Base-by-base conservation (phyloP, 1,284 basidiomycete species). In the Sphaerobolus stellatus region DNA sequence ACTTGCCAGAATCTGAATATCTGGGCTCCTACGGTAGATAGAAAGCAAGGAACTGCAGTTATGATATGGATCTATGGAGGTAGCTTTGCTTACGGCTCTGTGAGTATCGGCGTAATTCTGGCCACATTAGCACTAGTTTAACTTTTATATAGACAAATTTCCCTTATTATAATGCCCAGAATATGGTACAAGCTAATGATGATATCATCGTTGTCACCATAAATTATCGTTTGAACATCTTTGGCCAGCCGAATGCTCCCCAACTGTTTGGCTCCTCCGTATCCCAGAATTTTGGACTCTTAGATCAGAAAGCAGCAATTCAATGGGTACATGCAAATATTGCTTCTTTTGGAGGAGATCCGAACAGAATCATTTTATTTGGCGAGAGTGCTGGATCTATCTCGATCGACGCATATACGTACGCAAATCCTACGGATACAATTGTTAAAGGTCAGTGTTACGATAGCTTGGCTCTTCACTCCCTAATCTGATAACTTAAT, bases 281-380 rank as follows among this genome's bases (percentile, higher is more conserved):
- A n/a, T 36, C 75, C 2, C 75, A 75, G 59, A 77, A 77, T 58
- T 66, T 76, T 34, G 75, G 75, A 6, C 59, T 77, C 6, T 64
- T 75, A 5, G 75, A 77, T 53, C 72, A 69, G 7, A 66, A 73
- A 29, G 72, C 72, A 41, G 76, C 75, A 8, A 66, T 78, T 25
- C 70, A 75, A 58, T 78, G 75, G 75, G 50, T 75, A 11, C 58
- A 62, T n/a, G 62, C 64, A 16, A 77, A 78, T 51, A 70, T 72
- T 11, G 64, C 61, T 13, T 54, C 60, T 22, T 78, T 78, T 58
- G 75, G 75, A 44, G 75, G 75, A 2, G 75, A 78, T 61, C 75
- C 73, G 2, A 62, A 56, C 18, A 73, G 74, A 54, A 75, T 78
- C 33, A 72, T 70, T 1, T 28, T 53, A 24, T 53, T 53, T 38